phyloP scores from a whole-genome alignment of 78 protist species.

The Protostelium mycophagum region DNA sequence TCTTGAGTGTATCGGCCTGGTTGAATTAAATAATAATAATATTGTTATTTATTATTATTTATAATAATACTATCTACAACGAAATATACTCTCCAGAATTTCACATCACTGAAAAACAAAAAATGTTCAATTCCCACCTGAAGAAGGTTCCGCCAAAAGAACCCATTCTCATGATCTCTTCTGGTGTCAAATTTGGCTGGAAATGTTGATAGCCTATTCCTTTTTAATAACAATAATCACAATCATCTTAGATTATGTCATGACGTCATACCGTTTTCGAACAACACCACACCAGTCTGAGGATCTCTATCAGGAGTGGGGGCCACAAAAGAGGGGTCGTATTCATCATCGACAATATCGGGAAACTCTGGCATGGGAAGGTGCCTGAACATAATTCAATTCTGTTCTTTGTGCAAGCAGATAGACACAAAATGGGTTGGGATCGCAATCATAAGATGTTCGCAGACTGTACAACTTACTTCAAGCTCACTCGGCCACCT shows the following conservation, averaged over 20 bases:
- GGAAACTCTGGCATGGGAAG: neutral
- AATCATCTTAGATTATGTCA: too few relatives aligned
- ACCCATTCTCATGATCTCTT: neutral
- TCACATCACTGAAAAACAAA: too few relatives aligned
- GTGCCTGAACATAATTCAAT: neutral
- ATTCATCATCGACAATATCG: neutral
- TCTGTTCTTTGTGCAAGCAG: neutral
- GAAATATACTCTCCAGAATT: too few relatives aligned
- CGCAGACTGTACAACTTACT: too few relatives aligned
- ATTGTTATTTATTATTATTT: too few relatives aligned
- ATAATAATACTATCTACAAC: too few relatives aligned
- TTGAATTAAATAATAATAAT: too few relatives aligned
- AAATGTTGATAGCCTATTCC: neutral
- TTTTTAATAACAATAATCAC: neutral
- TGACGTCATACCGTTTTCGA: neutral
- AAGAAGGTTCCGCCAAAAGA: neutral
- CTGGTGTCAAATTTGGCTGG: neutral
- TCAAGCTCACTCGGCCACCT: neutral
- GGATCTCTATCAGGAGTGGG: neutral
- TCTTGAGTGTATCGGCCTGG: neutral
- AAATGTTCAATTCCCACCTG: neutral
- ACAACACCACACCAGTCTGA: neutral
- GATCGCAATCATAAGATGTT: too few relatives aligned
- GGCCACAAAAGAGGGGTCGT: neutral
- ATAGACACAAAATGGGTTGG: too few relatives aligned